Percentiles rank a stretch among this genome's conserved stretches.
These are phyloP conservation scores for Picochlorum sp. DNA, from an alignment of 139 green algal species.

Conservation along the genomic window DNA sequence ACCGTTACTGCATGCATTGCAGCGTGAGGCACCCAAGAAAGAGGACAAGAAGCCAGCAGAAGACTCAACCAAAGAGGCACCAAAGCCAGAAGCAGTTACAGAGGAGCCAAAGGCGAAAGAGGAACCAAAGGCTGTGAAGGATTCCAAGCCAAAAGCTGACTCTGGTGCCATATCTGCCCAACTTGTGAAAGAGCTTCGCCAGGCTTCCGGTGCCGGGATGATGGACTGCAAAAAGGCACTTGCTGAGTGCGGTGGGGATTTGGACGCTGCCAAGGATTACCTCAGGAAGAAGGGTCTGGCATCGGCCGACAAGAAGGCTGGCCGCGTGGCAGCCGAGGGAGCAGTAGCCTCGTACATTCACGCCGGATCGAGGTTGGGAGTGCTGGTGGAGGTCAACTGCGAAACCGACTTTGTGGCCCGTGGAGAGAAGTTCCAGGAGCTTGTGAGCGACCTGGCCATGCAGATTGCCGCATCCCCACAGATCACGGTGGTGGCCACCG, in stretches of 20 bases:
- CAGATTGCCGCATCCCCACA: slow-evolving; percentile 51
- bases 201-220: slow-evolving; percentile 85
- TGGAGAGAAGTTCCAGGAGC: slow-evolving; percentile 76
- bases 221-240: slow-evolving; percentile 98
- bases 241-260: slow-evolving; percentile 57
- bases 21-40: background rate
- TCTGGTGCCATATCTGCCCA: slow-evolving; percentile 52
- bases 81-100: background rate
- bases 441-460: slow-evolving; percentile 76
- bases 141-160: background rate
- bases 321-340: slow-evolving; percentile 72
- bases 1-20: no score
- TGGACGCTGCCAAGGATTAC: slow-evolving; percentile 62
- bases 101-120: background rate
- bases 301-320: slow-evolving; percentile 92
- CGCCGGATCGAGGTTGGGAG: slow-evolving; percentile 65
- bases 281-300: slow-evolving; percentile 88
- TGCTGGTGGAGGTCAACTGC: slow-evolving; percentile 87
- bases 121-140: slow-evolving; percentile 1
- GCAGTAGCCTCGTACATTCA: slow-evolving; percentile 88
- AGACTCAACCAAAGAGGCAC: background rate
- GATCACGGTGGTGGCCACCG: slow-evolving; percentile 45
- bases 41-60: background rate
- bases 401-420: slow-evolving; percentile 98
- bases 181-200: slow-evolving; percentile 77